Percentiles rank a stretch among this genome's conserved stretches.
Conservation (phyloP, 2,329 filamentous ascomycete species). For the Aspergillus felis region DNA sequence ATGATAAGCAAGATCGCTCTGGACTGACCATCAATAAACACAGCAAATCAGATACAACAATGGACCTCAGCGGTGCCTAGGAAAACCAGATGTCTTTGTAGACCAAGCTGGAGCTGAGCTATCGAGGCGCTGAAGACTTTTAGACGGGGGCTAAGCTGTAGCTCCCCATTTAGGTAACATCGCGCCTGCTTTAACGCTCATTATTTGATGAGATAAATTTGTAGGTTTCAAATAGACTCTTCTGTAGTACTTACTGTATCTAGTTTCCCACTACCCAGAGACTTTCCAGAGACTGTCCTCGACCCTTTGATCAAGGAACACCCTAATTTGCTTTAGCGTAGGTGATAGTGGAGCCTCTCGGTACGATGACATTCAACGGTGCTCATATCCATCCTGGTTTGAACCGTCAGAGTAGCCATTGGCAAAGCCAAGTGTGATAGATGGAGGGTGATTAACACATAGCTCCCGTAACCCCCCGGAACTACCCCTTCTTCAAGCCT, state of each 20-base stretch:
- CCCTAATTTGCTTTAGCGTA: conserved; percentile 13
- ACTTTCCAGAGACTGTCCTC: not conserved
- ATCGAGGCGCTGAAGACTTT: not conserved
- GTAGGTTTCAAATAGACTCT: not conserved
- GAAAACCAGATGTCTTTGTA: not conserved
- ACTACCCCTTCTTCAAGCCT: not conserved
- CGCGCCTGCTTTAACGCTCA: not conserved
- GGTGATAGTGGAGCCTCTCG: conserved; percentile 10
- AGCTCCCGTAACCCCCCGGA: conserved; percentile 13
- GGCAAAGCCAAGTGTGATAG: conserved; percentile 18
- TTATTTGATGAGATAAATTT: not conserved
- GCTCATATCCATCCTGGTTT: not conserved
- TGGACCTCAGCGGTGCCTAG: not conserved
- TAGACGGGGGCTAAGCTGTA: not conserved
- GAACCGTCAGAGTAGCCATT: conserved; percentile 7
- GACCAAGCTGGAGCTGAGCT: not conserved
- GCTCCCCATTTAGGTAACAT: not conserved
- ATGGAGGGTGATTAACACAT: conserved; percentile 23
- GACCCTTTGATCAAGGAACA: not conserved
- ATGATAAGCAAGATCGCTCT: too few relatives aligned
- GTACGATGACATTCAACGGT: conserved; percentile 17
- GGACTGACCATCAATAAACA: too few relatives aligned
- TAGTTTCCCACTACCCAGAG: not conserved
- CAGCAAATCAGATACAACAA: too few relatives aligned
- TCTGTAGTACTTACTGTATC: not conserved